Base-by-base conservation (phyloP, 1,284 basidiomycete species). In the Heterobasidion parviporum region DNA sequence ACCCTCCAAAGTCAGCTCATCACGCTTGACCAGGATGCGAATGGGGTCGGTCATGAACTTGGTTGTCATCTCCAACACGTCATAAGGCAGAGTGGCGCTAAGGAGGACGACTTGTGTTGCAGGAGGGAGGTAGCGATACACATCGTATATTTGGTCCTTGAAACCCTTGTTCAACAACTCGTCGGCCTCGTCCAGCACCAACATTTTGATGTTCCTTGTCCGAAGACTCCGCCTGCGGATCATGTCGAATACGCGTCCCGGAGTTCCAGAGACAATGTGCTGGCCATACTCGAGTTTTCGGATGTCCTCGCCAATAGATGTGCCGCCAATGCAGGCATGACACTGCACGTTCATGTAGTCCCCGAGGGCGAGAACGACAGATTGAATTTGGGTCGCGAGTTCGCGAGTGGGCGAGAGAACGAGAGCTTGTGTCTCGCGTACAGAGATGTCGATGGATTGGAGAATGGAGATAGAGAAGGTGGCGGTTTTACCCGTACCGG, bases 1-100 rank as follows among this genome's bases (percentile, higher is more conserved):
- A 26, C 97, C 96, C 71, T 99, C 97, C 55, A 99, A 80, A 51
- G 97, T 99, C 78, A 99, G 82, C 74, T 99, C 97, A 70, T 99
- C 97, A 86, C 96, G 94, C 79, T 99, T 98, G 72, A 99, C 97
- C 60, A 99, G 87, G 67, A 99, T 98, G 55, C 96, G 89, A 65
- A 99, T 92, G 20, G 94, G 94, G 70, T 99, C 96, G 52, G 94
- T 98, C 97, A 99, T 99, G 79, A 99, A 99, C 76, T 99, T 99
- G 54, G 93, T 98, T 20, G 97, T 99, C 92, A 99, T 98, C 77
- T 99, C 97, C 67, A 99, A 75, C 26, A 99, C 96, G 68, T 99
- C 97, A 68, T 97, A 93, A 0, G 96, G 96, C 50, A 99, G 78
- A 6, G 96, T 99, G 20, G 96, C 95, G 62, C 92, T 96, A 60